Percentiles rank a stretch among this genome's conserved stretches.
Evolutionary conservation across 192 early-diverging fungal species (phyloP).

Genomic region (Coemansia sp.): DNA sequence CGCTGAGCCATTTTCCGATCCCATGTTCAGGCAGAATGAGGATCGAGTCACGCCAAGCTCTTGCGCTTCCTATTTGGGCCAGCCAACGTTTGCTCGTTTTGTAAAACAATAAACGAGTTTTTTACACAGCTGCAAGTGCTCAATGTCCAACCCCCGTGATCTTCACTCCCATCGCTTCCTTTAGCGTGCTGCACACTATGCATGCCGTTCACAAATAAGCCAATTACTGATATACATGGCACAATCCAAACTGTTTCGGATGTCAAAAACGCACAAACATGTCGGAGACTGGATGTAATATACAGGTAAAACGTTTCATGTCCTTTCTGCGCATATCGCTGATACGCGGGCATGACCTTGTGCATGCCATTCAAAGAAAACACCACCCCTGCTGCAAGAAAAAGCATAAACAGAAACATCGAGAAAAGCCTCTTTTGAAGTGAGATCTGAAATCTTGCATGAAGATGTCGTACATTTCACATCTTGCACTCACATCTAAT

Average conservation of each 20-base stretch:
- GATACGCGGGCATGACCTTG: background rate
- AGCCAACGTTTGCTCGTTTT: background rate
- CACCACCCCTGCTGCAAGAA: background rate
- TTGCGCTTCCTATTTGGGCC: background rate
- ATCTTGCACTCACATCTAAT: background rate
- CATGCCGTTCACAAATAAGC: background rate
- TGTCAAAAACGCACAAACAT: background rate
- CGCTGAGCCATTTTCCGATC: background rate
- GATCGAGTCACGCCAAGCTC: background rate
- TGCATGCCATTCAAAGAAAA: background rate
- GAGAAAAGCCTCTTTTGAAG: slow-evolving; percentile 5
- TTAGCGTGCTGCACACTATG: background rate
- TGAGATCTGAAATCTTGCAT: slow-evolving; percentile 5
- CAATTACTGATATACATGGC: background rate
- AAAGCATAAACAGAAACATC: slow-evolving; percentile 2
- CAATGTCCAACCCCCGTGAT: background rate
- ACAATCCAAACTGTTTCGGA: background rate
- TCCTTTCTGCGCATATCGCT: background rate
- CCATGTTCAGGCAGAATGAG: background rate
- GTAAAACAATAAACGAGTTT: background rate
- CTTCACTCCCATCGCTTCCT: background rate
- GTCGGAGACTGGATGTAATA: too few relatives aligned
- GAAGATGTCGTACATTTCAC: background rate
- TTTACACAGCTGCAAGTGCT: slow-evolving; percentile 1
- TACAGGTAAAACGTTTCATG: too few relatives aligned